Conservation (phyloP, 225 moss, liverwort and hornwort genomes). For the Asterella californica region DNA sequence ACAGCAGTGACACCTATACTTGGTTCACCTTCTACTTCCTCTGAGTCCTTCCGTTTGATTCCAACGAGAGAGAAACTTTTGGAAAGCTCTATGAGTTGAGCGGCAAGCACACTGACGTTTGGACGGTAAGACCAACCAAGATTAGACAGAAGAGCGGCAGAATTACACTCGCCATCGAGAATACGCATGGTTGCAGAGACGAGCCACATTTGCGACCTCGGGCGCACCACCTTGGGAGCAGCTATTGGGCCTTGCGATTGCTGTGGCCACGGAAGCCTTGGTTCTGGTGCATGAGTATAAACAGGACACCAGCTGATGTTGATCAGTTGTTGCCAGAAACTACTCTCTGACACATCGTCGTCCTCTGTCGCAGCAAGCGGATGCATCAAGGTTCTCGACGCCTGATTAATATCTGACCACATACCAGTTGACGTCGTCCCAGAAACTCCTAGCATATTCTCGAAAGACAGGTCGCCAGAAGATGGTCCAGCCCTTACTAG, state of each 20-base stretch:
- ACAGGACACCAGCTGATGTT: slow-evolving; percentile 89
- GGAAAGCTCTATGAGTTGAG: slow-evolving; percentile 64
- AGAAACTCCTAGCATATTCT: slow-evolving; percentile 16
- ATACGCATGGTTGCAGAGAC: slow-evolving; percentile 85
- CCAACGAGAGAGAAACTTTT: slow-evolving; percentile 39
- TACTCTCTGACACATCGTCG: slow-evolving; percentile 47
- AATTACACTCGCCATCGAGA: slow-evolving; percentile 67
- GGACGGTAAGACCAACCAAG: slow-evolving; percentile 68
- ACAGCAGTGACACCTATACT: slow-evolving; percentile 32
- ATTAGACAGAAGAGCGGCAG: slow-evolving; percentile 50
- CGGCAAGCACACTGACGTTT: slow-evolving; percentile 62
- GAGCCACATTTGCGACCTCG: slow-evolving; percentile 75
- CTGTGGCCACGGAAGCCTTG: slow-evolving; percentile 66
- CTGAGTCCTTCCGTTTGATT: slow-evolving; percentile 14
- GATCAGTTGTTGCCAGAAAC: slow-evolving; percentile 64
- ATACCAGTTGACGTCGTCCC: neutral
- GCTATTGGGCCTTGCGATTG: slow-evolving; percentile 48
- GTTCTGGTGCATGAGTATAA: slow-evolving; percentile 45
- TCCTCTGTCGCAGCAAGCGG: slow-evolving; percentile 24
- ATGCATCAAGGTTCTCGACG: slow-evolving; percentile 8
- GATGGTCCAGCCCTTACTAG: slow-evolving; percentile 8
- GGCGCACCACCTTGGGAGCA: slow-evolving; percentile 67
- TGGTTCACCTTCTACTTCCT: slow-evolving; percentile 25
- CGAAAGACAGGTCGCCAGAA: slow-evolving; percentile 6
- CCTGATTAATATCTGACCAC: neutral